These are phyloP conservation scores for Lupinus albus DNA, from an alignment of 306 rosid genomes.

Conservation along the genomic window DNA sequence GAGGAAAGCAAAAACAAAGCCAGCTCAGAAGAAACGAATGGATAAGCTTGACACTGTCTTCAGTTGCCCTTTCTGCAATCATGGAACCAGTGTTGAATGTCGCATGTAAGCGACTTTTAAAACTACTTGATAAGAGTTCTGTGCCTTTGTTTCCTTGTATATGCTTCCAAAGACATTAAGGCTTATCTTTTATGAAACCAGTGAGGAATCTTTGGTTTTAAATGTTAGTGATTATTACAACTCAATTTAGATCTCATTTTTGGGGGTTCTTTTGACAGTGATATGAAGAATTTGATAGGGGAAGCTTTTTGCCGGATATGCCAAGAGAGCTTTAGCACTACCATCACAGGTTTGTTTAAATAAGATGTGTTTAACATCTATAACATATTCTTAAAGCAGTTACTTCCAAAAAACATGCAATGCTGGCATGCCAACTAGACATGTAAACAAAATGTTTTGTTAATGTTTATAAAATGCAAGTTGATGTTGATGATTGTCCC, in stretches of 20 bases:
- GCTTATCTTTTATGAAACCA: constrained; percentile 15
- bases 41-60: constrained; percentile 97
- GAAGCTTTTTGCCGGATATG: constrained; percentile 66
- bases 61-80: constrained; percentile 97
- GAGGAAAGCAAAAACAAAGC: constrained; percentile 90
- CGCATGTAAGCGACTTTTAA: constrained; percentile 66
- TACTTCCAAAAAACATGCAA: background rate
- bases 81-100: constrained; percentile 89
- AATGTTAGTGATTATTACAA: constrained; percentile 5
- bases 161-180: background rate
- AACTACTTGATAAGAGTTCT: background rate
- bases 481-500: constrained; percentile 8
- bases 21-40: constrained; percentile 90
- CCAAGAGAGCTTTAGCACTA: constrained; percentile 91
- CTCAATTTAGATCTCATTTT: background rate
- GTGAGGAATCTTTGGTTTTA: background rate
- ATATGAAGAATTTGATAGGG: constrained; percentile 67
- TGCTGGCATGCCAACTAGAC: background rate
- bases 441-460: background rate
- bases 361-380: background rate
- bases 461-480: background rate
- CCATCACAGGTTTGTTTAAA: constrained; percentile 67
- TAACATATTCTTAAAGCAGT: background rate
- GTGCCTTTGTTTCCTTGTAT: background rate
- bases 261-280: constrained; percentile 56